Base-by-base conservation (phyloP, 768 basidiomycete genomes). In the Lactarius hengduanensis region DNA sequence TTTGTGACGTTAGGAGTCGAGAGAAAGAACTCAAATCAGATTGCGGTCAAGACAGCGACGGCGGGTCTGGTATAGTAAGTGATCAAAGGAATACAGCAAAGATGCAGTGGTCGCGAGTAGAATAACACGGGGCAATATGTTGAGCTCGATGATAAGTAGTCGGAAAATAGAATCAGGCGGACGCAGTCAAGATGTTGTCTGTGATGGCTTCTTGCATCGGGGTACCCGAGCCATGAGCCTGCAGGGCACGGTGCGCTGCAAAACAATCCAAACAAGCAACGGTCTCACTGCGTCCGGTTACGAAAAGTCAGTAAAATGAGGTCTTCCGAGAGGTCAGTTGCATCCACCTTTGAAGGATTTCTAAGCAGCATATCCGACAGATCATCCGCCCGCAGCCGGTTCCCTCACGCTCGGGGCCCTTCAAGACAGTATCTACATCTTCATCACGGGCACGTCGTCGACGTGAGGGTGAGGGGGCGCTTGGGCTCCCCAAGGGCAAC, bases 361-460 rank as follows among this genome's bases (percentile, higher is more conserved):
- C 82, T 34, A 76, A 74, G 71, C 80, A 82, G 60, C 81, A 83
- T 53, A 76, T 77, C n/a, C 79, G 74, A 72, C 82, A 83, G 5
- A 82, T 71, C 10, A 70, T 70, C 61, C 78, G 77, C 9, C 79
- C 79, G 69, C 82, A 83, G 4, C 82, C 81, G 32, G 73, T 71
- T 32, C 38, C 61, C 20, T 22, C 59, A 20, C 32, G 18, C 15
- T 57, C 62, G 4, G 16, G 36, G 20, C 43, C 43, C 18, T 47
- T 62, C 30, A 30, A n/a, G 5, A 30, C 5, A 6, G 34, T 4
- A n/a, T 70, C 62, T 6, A 15, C 10, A 38, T 70, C 69, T 28
- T 62, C 59, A 13, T 62, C 67, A 28, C 63, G 56, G 22, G 58
- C n/a, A 4, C 63, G 69, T 38, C 63, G 55, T 34, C 69, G 58